These are phyloP conservation scores for Phoma sp. DNA, from an alignment of 2,329 filamentous ascomycete genomes.

Conservation along the genomic window DNA sequence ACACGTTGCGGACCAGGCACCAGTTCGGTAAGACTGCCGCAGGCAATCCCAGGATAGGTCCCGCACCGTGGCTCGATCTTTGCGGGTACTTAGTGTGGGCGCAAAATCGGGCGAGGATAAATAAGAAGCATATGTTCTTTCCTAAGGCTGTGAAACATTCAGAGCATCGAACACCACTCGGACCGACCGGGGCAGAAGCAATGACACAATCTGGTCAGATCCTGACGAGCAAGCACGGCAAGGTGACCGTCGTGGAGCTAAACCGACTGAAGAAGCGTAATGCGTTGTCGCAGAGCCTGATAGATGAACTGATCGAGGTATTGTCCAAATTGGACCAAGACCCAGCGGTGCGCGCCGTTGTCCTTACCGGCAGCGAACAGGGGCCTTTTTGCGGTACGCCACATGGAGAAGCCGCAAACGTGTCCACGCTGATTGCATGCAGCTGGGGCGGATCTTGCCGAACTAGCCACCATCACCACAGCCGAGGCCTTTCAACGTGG, in stretches of 20 bases:
- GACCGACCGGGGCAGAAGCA: background rate
- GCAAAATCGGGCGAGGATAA: conserved; percentile 2
- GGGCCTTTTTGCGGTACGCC: conserved; percentile 71
- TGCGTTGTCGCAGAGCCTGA: conserved; percentile 61
- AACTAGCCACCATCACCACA: conserved; percentile 90
- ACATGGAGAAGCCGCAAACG: conserved; percentile 9
- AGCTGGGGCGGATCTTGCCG: conserved; percentile 95
- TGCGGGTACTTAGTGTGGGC: background rate
- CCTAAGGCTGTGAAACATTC: background rate
- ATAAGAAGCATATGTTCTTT: conserved; percentile 1
- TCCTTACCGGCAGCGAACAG: conserved; percentile 83
- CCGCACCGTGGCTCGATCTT: background rate
- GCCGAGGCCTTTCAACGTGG: conserved; percentile 80
- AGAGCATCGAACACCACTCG: background rate
- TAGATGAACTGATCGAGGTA: conserved; percentile 44
- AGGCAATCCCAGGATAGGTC: background rate
- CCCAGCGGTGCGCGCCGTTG: conserved; percentile 26
- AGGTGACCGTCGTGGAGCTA: conserved; percentile 57
- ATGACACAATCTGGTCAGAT: conserved; percentile 16
- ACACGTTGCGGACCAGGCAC: background rate
- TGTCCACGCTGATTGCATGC: conserved; percentile 16
- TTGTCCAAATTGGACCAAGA: conserved; percentile 25
- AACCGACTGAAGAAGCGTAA: conserved; percentile 65
- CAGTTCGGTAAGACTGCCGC: background rate
- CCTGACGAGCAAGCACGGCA: conserved; percentile 31